These are phyloP conservation scores for Aspergillus viridinutans DNA, from an alignment of 2,329 filamentous ascomycete species.

Conservation along the genomic window DNA sequence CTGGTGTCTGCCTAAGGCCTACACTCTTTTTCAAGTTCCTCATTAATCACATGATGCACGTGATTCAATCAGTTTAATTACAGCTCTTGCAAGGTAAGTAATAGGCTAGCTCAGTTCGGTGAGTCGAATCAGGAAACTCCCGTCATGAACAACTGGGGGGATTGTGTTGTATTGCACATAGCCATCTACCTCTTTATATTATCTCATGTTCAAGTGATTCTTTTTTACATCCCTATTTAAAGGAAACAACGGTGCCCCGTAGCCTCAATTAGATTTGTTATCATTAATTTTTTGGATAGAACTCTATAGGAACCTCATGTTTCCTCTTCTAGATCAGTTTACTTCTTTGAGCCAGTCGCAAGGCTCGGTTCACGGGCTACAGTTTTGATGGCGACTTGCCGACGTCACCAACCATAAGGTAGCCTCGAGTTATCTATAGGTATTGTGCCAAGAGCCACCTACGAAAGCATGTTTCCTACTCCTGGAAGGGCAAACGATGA, in stretches of 20 bases:
- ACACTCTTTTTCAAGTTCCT: background rate
- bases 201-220: no score
- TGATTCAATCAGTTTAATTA: background rate
- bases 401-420: conserved; percentile 27
- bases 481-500: conserved; percentile 9
- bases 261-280: background rate
- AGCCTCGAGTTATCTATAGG: background rate
- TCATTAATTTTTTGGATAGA: background rate
- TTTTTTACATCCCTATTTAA: background rate
- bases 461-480: background rate
- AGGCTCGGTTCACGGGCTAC: conserved; percentile 14
- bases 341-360: background rate
- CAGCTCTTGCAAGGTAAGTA: background rate
- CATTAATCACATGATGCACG: conserved; percentile 2
- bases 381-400: conserved; percentile 24
- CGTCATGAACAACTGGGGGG: background rate
- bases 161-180: background rate
- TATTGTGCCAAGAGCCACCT: background rate
- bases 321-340: background rate
- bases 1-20: background rate
- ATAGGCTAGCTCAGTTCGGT: background rate
- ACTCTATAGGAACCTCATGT: background rate
- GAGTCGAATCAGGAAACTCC: conserved; percentile 11
- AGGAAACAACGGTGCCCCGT: background rate
- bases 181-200: no score